A percentile compares a stretch with the other conserved stretches of the same genome.
Conservation (phyloP, 257 asterid species). For the Petunia axillaris region DNA sequence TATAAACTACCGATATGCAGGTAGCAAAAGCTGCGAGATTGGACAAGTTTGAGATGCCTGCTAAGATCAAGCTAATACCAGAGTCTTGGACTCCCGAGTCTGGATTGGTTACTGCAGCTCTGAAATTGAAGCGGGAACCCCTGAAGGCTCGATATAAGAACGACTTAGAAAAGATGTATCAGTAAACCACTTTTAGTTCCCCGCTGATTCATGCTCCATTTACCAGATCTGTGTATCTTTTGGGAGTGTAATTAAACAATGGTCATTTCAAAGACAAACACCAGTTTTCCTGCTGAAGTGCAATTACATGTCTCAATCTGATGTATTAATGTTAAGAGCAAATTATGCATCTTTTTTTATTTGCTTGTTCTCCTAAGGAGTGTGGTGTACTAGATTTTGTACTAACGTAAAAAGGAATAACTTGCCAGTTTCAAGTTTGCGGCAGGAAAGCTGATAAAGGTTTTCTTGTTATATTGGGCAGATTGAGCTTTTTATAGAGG, state of each 20-base stretch:
- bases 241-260: background rate
- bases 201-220: background rate
- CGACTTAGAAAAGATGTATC: slow-evolving; percentile 63
- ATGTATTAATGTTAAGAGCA: slow-evolving; percentile 3
- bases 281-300: slow-evolving; percentile 3
- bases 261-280: background rate
- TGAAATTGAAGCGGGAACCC: slow-evolving; percentile 84
- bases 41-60: slow-evolving; percentile 84
- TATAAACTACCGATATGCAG: slow-evolving; percentile 39
- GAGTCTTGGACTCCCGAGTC: slow-evolving; percentile 96
- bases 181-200: slow-evolving; percentile 36
- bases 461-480: background rate
- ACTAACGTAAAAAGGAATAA: background rate
- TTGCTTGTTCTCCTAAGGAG: background rate
- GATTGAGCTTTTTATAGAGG: slow-evolving; percentile 17
- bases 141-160: slow-evolving; percentile 66
- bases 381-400: background rate
- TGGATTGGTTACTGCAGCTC: slow-evolving; percentile 90
- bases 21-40: slow-evolving; percentile 65
- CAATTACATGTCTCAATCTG: background rate
- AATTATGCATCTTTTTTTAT: background rate
- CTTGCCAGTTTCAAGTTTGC: slow-evolving; percentile 13
- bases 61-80: slow-evolving; percentile 72
- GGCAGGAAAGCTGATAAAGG: background rate
- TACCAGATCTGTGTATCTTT: background rate